phyloP scores from a whole-genome alignment of 139 green algal species.

The Pleodorina starrii region DNA sequence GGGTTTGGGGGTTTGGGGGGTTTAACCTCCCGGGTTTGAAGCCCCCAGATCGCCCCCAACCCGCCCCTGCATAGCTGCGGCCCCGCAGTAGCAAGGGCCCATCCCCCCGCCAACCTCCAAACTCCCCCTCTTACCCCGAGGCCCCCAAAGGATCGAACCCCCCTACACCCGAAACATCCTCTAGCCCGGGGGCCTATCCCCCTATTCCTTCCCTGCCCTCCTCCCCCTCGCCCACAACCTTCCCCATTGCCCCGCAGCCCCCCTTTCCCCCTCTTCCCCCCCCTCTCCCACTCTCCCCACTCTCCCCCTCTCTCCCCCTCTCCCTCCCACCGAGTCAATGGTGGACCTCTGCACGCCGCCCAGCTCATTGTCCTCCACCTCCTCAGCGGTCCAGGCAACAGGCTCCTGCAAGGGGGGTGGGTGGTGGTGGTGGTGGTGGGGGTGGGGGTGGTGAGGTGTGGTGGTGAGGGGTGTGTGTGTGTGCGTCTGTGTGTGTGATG shows the following conservation, averaged over 20 bases:
- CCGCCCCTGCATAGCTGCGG: too few species aligned
- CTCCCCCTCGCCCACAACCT: neutral
- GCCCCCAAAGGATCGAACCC: too few species aligned
- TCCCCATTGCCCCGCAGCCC: neutral
- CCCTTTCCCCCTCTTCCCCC: neutral
- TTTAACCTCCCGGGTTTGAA: too few species aligned
- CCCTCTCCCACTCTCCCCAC: neutral
- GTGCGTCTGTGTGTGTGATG: too few species aligned
- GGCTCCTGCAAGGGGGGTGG: slow-evolving; percentile 26
- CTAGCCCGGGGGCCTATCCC: too few species aligned
- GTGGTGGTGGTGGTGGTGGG: too few species aligned
- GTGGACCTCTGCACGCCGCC: neutral
- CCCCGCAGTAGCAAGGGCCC: too few species aligned
- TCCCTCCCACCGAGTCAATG: slow-evolving; percentile 1
- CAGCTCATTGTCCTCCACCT: slow-evolving; percentile 6
- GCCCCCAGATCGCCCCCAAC: too few species aligned
- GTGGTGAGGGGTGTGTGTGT: neutral
- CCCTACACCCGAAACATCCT: too few species aligned
- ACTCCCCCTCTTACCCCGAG: too few species aligned
- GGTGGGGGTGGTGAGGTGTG: neutral
- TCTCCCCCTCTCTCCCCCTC: neutral
- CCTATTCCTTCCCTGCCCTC: neutral
- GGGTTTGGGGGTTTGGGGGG: too few species aligned
- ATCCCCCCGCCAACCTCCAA: too few species aligned
- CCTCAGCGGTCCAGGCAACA: slow-evolving; percentile 25